Evolutionary conservation across 2,329 filamentous ascomycete species (phyloP).

Genomic region (Chalara sp.): DNA sequence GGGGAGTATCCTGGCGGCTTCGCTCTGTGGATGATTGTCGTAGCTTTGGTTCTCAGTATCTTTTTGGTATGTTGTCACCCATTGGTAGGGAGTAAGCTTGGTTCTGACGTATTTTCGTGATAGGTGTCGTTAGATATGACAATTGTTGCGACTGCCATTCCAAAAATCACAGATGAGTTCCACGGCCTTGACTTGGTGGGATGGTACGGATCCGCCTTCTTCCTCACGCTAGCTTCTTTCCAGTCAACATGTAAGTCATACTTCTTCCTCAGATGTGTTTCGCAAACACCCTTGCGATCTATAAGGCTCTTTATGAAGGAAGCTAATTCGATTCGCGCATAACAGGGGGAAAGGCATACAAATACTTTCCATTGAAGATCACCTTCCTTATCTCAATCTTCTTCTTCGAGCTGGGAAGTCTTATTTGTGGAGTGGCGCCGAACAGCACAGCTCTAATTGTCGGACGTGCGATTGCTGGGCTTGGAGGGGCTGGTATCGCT

Average conservation of each 20-base stretch:
- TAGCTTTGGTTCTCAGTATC: constrained; percentile 39
- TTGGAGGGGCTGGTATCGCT: not conserved
- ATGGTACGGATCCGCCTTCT: constrained; percentile 54
- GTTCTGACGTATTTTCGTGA: not conserved
- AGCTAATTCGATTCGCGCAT: too few species aligned
- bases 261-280: too few species aligned
- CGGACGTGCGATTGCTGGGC: not conserved
- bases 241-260: constrained; percentile 17
- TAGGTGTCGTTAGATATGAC: constrained; percentile 35
- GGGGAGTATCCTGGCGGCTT: constrained; percentile 22
- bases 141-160: constrained; percentile 51
- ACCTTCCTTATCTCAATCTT: constrained; percentile 26
- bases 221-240: constrained; percentile 37
- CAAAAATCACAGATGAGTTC: constrained; percentile 47
- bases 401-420: constrained; percentile 31
- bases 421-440: constrained; percentile 27
- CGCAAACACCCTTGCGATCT: too few species aligned
- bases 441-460: constrained; percentile 4
- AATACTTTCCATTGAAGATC: constrained; percentile 28
- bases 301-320: too few species aligned
- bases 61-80: constrained; percentile 32
- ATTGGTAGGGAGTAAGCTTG: not conserved
- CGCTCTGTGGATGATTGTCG: constrained; percentile 33
- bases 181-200: constrained; percentile 40
- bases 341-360: constrained; percentile 25